Evolutionary conservation across 768 basidiomycete species (phyloP).

Genomic region (Lactarius hengduanensis): DNA sequence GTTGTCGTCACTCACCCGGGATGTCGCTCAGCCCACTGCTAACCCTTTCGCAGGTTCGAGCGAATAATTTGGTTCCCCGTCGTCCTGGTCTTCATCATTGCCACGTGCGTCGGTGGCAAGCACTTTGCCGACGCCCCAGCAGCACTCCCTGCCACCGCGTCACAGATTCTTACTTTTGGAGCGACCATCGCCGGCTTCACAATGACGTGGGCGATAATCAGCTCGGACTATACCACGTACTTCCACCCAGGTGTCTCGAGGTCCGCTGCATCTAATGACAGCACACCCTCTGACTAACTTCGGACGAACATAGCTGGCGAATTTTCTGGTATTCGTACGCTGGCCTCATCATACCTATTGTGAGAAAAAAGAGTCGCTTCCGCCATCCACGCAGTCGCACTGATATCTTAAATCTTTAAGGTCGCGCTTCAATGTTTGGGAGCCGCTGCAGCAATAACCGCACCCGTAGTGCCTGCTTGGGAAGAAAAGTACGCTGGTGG

Average conservation of each 20-base stretch:
- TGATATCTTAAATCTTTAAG: constrained; percentile 27
- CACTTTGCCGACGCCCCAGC: constrained; percentile 54
- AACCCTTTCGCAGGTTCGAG: constrained; percentile 56
- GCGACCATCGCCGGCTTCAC: constrained; percentile 72
- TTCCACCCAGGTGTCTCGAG: constrained; percentile 57
- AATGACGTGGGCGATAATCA: constrained; percentile 58
- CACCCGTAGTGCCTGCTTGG: constrained; percentile 57
- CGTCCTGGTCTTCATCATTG: constrained; percentile 68
- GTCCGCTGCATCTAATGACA: constrained; percentile 35
- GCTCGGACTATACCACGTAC: constrained; percentile 77
- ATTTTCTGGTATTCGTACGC: constrained; percentile 66
- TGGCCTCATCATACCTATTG: constrained; percentile 61
- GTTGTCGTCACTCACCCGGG: neutral
- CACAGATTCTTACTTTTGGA: constrained; percentile 59
- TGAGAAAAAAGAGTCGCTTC: constrained; percentile 37
- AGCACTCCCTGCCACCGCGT: constrained; percentile 52
- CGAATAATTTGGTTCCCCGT: constrained; percentile 75
- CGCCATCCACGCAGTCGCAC: constrained; percentile 13
- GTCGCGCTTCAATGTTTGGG: constrained; percentile 55
- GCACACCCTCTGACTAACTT: neutral
- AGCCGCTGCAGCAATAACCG: constrained; percentile 61
- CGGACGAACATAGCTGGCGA: constrained; percentile 42
- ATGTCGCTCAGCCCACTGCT: neutral
- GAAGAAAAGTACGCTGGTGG: constrained; percentile 49
- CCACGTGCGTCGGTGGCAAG: constrained; percentile 71